A percentile compares a stretch with the other conserved stretches of the same genome.
These are phyloP conservation scores for Maudiozyma saulgeensis DNA, from an alignment of 805 yeast species.

Conservation along the genomic window DNA sequence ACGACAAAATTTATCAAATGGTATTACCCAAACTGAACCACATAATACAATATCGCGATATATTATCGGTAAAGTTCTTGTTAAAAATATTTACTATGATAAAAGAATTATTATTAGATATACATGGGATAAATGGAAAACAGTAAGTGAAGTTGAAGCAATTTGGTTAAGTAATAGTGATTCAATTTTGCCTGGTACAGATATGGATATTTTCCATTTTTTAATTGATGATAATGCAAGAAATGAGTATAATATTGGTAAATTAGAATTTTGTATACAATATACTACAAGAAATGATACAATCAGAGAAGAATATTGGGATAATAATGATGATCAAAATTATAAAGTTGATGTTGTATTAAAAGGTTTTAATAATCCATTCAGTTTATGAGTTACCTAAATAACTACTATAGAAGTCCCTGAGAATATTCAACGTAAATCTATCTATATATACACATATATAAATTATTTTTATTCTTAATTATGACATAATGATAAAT, in stretches of 20 bases:
- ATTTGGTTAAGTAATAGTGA: constrained; percentile 25
- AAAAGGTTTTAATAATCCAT: constrained; percentile 21
- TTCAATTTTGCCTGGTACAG: constrained; percentile 21
- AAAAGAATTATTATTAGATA: constrained; percentile 66
- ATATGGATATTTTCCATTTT: constrained; percentile 27
- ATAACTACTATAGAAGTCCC: neutral
- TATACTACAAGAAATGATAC: constrained; percentile 20
- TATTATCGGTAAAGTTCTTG: constrained; percentile 69
- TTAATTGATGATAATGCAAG: constrained; percentile 18
- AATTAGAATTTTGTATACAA: constrained; percentile 23
- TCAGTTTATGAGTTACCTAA: constrained; percentile 3
- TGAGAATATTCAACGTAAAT: neutral
- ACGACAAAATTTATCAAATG: constrained; percentile 1
- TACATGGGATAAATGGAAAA: constrained; percentile 71
- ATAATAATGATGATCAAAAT: constrained; percentile 24
- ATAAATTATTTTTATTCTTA: neutral
- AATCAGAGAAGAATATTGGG: constrained; percentile 23
- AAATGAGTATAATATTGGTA: constrained; percentile 7
- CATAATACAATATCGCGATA: constrained; percentile 7
- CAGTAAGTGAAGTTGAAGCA: constrained; percentile 33
- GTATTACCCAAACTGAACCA: neutral
- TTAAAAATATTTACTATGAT: constrained; percentile 59
- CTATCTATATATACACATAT: neutral
- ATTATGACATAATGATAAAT: too few relatives aligned
- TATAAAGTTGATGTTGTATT: constrained; percentile 19